These are phyloP conservation scores for Globisporangium orthogonon DNA, from an alignment of 352 stramenopile genomes.

Conservation along the genomic window DNA sequence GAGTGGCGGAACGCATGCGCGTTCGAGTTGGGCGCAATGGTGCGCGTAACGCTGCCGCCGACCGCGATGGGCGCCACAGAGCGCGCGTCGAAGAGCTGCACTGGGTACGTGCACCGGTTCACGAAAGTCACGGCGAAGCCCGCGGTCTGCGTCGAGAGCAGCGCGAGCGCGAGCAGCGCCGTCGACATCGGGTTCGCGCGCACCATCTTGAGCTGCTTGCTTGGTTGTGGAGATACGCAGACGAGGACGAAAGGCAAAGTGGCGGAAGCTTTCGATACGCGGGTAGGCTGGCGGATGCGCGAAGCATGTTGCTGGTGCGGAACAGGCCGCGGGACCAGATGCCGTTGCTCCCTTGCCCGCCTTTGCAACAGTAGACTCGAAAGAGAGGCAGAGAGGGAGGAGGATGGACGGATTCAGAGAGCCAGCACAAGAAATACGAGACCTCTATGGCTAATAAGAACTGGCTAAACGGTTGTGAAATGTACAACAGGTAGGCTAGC, in stretches of 20 bases:
- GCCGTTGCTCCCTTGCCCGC: not conserved
- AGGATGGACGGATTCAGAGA: not conserved
- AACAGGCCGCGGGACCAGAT: not conserved
- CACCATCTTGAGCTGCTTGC: conserved; percentile 16
- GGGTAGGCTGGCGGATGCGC: too few relatives aligned
- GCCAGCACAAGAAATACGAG: too few relatives aligned
- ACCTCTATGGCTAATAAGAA: too few relatives aligned
- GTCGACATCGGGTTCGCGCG: conserved; percentile 11
- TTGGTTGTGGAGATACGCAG: not conserved
- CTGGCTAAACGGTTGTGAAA: too few relatives aligned
- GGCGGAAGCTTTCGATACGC: not conserved
- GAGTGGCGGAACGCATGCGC: conserved; percentile 43
- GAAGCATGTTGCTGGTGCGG: not conserved
- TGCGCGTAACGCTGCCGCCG: conserved; percentile 24
- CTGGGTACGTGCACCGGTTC: conserved; percentile 37
- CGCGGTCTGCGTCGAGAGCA: conserved; percentile 20
- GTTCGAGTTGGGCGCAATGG: conserved; percentile 25
- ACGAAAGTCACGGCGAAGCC: conserved; percentile 37
- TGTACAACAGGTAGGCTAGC: too few relatives aligned
- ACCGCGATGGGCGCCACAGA: conserved; percentile 24
- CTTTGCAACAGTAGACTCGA: not conserved
- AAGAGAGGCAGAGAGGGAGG: not conserved
- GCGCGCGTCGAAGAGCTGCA: conserved; percentile 46
- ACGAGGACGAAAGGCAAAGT: conserved; percentile 7
- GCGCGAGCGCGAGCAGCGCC: conserved; percentile 15